Evolutionary conservation across 345 rosid genomes (phyloP).

Genomic region (Gossypium rotundifolium): DNA sequence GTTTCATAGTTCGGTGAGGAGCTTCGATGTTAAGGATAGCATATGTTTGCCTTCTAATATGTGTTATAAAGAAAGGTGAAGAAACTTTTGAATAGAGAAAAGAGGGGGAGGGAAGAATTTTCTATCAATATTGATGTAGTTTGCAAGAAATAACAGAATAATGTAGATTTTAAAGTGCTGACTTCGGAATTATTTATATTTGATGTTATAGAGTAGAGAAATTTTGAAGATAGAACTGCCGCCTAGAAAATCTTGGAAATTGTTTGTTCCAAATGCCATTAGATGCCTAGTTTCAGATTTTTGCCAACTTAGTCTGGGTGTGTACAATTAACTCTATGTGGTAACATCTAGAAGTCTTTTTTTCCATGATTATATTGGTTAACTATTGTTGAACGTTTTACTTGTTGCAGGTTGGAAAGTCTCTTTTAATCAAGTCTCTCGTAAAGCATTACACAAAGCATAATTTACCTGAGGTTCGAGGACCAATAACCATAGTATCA

Average conservation of each 20-base stretch:
- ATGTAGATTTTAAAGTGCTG: background rate
- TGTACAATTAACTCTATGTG: background rate
- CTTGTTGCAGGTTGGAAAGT: constrained; percentile 76
- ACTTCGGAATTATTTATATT: background rate
- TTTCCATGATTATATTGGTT: background rate
- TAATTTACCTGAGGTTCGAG: constrained; percentile 79
- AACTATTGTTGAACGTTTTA: background rate
- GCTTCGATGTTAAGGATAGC: background rate
- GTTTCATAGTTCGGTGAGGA: background rate
- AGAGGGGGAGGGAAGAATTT: background rate
- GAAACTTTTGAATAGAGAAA: background rate
- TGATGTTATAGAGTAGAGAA: background rate
- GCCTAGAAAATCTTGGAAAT: background rate
- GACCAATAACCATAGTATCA: constrained; percentile 82
- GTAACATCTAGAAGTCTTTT: background rate
- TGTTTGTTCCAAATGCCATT: background rate
- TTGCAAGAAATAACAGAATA: background rate
- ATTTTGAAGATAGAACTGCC: background rate
- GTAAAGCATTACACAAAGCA: constrained; percentile 74
- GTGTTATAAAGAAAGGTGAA: background rate
- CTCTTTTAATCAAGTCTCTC: constrained; percentile 70
- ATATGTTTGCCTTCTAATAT: background rate
- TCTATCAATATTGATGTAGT: background rate
- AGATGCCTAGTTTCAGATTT: background rate
- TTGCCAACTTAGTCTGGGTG: background rate